Conservation (phyloP, 305 asterid genomes). For the Fraxinus baroniana region DNA sequence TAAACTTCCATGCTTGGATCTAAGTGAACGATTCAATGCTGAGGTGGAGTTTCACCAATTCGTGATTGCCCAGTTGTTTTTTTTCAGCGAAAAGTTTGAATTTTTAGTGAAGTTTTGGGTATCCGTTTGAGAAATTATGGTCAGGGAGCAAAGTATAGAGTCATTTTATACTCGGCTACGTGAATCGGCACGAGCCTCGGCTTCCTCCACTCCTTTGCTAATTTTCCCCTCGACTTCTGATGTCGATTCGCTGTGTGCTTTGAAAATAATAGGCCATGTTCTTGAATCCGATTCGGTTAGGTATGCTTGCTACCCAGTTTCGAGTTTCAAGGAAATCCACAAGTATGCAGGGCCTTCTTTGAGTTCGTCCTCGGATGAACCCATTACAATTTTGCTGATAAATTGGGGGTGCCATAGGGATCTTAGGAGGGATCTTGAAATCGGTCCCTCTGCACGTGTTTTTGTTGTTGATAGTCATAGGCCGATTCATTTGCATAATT, state of each 20-base stretch:
- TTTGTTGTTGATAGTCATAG: constrained; percentile 94
- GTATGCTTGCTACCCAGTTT: constrained; percentile 91
- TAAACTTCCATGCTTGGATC: constrained; percentile 8
- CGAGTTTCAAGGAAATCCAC: constrained; percentile 83
- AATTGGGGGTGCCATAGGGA: constrained; percentile 99
- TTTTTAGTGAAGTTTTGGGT: constrained; percentile 18
- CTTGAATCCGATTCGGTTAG: constrained; percentile 93
- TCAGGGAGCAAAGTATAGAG: constrained; percentile 71
- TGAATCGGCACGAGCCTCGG: constrained; percentile 66
- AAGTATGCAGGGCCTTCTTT: constrained; percentile 67
- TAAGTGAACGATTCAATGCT: constrained; percentile 14
- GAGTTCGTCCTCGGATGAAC: constrained; percentile 50
- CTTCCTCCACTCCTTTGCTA: constrained; percentile 62
- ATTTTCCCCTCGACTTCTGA: constrained; percentile 94
- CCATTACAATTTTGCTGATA: constrained; percentile 71
- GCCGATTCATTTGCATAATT: constrained; percentile 92
- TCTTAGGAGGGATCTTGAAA: constrained; percentile 56
- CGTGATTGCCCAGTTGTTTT: constrained; percentile 21
- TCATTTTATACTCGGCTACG: constrained; percentile 65
- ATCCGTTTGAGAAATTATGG: constrained; percentile 47
- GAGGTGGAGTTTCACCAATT: constrained; percentile 21
- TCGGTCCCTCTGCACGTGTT: constrained; percentile 67
- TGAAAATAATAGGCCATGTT: constrained; percentile 76
- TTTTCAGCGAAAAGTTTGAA: constrained; percentile 6
- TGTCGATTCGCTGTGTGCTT: constrained; percentile 88